Conservation (phyloP, 2,329 filamentous ascomycete species). For the Dryadomyces quercus-mongolicae region DNA sequence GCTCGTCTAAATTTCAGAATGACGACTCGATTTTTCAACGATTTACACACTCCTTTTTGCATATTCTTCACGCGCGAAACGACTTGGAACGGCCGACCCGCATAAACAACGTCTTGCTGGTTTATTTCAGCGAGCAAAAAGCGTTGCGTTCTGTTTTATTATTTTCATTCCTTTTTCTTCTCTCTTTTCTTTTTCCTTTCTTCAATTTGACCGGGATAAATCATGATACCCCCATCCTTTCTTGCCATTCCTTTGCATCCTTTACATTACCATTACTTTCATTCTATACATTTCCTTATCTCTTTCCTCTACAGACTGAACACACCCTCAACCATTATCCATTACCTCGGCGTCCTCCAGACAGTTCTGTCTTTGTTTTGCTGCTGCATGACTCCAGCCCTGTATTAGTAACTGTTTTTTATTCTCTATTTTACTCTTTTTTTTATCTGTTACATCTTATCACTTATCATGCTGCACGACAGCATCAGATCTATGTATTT, state of each 20-base stretch:
- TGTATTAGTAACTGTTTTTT: not conserved
- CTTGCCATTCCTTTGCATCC: not conserved
- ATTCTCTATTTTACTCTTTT: no score
- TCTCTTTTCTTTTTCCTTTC: not conserved
- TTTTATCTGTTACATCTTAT: no score
- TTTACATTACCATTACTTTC: not conserved
- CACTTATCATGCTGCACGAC: not conserved
- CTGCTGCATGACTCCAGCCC: no score
- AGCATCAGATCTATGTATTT: not conserved
- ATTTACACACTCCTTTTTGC: slow-evolving; percentile 1
- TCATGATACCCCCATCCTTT: not conserved
- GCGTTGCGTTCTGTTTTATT: slow-evolving; percentile 1
- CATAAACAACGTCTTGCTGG: not conserved
- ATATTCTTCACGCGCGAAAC: not conserved
- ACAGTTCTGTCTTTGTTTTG: not conserved
- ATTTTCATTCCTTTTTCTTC: not conserved
- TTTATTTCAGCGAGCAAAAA: not conserved
- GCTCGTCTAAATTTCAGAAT: not conserved
- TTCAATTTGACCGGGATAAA: not conserved
- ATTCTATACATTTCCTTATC: not conserved
- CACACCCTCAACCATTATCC: not conserved
- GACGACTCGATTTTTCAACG: not conserved
- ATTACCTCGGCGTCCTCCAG: not conserved
- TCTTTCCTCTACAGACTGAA: not conserved
- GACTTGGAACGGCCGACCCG: slow-evolving; percentile 2